Percentiles rank a stretch among this genome's conserved stretches.
These are phyloP conservation scores for Pisolithus sp. DNA, from an alignment of 768 basidiomycete genomes.

Conservation along the genomic window DNA sequence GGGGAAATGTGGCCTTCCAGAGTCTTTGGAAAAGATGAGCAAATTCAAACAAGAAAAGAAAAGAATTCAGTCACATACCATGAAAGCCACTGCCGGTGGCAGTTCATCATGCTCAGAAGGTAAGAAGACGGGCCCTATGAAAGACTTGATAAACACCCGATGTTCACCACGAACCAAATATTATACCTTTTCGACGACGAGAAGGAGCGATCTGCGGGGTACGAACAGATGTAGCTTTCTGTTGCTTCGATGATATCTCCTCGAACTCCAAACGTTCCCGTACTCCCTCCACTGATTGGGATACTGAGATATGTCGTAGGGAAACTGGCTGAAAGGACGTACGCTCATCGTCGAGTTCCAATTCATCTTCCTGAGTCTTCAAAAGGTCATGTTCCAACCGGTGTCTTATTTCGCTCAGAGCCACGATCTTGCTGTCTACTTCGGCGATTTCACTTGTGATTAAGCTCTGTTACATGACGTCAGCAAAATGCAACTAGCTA, in stretches of 20 bases:
- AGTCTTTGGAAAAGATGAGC: slow-evolving; percentile 46
- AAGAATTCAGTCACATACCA: slow-evolving; percentile 46
- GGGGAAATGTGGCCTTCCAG: slow-evolving; percentile 75
- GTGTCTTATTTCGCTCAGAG: slow-evolving; percentile 71
- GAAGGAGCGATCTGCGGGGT: slow-evolving; percentile 20
- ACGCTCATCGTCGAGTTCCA: slow-evolving; percentile 97
- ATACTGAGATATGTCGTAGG: slow-evolving; percentile 2
- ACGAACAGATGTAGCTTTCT: slow-evolving; percentile 9
- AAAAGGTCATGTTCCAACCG: slow-evolving; percentile 80
- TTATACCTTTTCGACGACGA: slow-evolving; percentile 28
- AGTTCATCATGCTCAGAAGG: slow-evolving; percentile 97
- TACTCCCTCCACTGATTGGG: slow-evolving; percentile 72
- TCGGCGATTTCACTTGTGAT: slow-evolving; percentile 83
- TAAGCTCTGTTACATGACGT: slow-evolving; percentile 51
- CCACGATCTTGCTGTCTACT: slow-evolving; percentile 84
- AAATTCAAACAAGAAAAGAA: neutral
- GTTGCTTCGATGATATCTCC: slow-evolving; percentile 33
- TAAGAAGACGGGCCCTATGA: slow-evolving; percentile 82
- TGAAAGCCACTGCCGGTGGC: slow-evolving; percentile 92
- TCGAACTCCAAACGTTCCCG: slow-evolving; percentile 78
- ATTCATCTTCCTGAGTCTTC: slow-evolving; percentile 87
- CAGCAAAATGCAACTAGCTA: slow-evolving; percentile 1
- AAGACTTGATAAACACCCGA: neutral
- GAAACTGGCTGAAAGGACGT: slow-evolving; percentile 27
- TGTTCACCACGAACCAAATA: neutral